These are phyloP conservation scores for Lanmaoa rubissima DNA, from an alignment of 768 basidiomycete genomes.

Conservation along the genomic window DNA sequence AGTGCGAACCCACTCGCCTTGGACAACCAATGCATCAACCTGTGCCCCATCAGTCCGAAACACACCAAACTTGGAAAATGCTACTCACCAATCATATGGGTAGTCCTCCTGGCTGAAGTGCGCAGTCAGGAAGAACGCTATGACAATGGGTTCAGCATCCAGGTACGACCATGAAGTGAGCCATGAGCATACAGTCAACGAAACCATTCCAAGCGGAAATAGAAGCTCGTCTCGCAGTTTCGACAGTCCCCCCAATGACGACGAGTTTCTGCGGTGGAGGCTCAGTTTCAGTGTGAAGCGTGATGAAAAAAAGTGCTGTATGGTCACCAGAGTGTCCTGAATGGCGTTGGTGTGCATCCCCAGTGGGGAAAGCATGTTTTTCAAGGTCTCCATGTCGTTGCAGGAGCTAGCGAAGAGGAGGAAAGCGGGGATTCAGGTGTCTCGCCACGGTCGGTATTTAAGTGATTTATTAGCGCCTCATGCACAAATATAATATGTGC, in stretches of 20 bases:
- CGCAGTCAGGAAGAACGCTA: slow-evolving; percentile 84
- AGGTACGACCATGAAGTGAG: background rate
- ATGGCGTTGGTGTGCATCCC: slow-evolving; percentile 66
- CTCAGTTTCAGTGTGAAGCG: background rate
- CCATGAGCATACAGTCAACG: slow-evolving; percentile 60
- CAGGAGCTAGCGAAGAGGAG: slow-evolving; percentile 34
- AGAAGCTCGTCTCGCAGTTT: slow-evolving; percentile 78
- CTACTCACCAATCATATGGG: slow-evolving; percentile 74
- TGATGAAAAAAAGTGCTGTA: background rate
- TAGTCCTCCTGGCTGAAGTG: slow-evolving; percentile 88
- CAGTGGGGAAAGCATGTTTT: slow-evolving; percentile 68
- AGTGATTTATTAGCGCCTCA: slow-evolving; percentile 34
- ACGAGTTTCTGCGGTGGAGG: slow-evolving; percentile 66
- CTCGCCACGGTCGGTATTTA: slow-evolving; percentile 39
- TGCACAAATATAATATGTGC: slow-evolving; percentile 27
- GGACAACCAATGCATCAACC: slow-evolving; percentile 88
- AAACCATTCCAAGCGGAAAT: slow-evolving; percentile 89
- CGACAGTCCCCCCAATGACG: slow-evolving; percentile 86
- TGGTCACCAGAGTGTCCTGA: slow-evolving; percentile 73
- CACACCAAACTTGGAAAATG: background rate
- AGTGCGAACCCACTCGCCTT: slow-evolving; percentile 48
- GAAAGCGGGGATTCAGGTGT: slow-evolving; percentile 28
- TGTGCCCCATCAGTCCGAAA: slow-evolving; percentile 27
- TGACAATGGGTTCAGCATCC: slow-evolving; percentile 24
- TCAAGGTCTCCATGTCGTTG: slow-evolving; percentile 62